phyloP scores from a whole-genome alignment of 202 grass and related monocot genomes.

The Elaeis oleifera region DNA sequence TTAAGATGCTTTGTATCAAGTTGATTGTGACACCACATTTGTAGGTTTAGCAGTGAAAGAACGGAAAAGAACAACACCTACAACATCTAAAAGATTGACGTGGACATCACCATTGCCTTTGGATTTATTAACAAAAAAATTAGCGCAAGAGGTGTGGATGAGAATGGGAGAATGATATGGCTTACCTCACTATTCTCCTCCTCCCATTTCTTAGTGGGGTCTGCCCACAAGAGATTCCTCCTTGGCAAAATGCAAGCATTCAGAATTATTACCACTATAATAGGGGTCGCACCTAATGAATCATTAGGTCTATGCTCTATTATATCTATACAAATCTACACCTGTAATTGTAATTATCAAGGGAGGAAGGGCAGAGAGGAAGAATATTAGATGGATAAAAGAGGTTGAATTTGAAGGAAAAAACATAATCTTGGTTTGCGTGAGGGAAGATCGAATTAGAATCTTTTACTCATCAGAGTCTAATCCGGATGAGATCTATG shows the following conservation, averaged over 20 bases:
- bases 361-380: not conserved
- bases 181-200: conserved; percentile 40
- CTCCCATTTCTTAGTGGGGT: conserved; percentile 36
- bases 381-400: not conserved
- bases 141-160: conserved; percentile 24
- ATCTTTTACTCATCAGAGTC: no score
- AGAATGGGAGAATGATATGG: conserved; percentile 35
- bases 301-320: conserved; percentile 36
- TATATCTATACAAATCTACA: conserved; percentile 28
- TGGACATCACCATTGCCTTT: conserved; percentile 46
- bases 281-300: conserved; percentile 31
- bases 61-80: conserved; percentile 42
- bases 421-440: no score
- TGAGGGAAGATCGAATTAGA: no score
- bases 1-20: conserved; percentile 64
- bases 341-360: not conserved
- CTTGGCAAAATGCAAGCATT: conserved; percentile 22
- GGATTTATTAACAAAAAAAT: conserved; percentile 50
- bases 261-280: conserved; percentile 30
- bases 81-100: conserved; percentile 39
- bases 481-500: no score
- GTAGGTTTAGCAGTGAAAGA: conserved; percentile 46
- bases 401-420: no score
- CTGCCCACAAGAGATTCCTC: conserved; percentile 35
- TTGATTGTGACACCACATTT: conserved; percentile 56